Conservation (phyloP, 2,329 filamentous ascomycete species). For the Epichloe coenophiala region DNA sequence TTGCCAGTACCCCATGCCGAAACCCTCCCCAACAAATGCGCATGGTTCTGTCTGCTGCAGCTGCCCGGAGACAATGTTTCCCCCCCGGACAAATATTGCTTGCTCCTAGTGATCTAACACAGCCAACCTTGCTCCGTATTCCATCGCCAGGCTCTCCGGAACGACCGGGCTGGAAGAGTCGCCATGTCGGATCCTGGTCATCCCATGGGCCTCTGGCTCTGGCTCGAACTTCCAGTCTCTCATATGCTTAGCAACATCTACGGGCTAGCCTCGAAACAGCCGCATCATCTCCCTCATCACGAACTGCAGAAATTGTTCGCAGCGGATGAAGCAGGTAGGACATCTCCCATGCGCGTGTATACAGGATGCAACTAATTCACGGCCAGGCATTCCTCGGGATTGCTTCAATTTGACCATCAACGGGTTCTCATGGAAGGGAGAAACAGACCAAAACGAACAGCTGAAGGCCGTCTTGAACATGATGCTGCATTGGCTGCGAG, state of each 20-base stretch:
- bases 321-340: constrained; percentile 29
- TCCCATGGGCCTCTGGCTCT: constrained; percentile 49
- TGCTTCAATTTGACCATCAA: constrained; percentile 74
- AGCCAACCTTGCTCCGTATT: too few relatives aligned
- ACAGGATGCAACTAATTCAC: not conserved
- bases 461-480: constrained; percentile 51
- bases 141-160: not conserved
- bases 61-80: too few relatives aligned
- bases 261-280: constrained; percentile 25
- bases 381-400: constrained; percentile 48
- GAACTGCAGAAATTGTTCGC: constrained; percentile 29
- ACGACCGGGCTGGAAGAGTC: constrained; percentile 2
- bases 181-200: constrained; percentile 45
- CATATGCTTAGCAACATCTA: constrained; percentile 22
- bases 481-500: constrained; percentile 61
- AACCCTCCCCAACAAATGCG: too few relatives aligned
- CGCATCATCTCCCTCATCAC: constrained; percentile 33
- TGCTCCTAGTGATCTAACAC: too few relatives aligned
- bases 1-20: too few relatives aligned
- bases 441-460: constrained; percentile 42
- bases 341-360: too few relatives aligned
- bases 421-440: constrained; percentile 45
- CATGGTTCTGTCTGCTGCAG: too few relatives aligned
- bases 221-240: constrained; percentile 73
- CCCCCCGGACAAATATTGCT: too few relatives aligned